Percentiles rank a stretch among this genome's conserved stretches.
phyloP scores from a whole-genome alignment of 2,329 filamentous ascomycete species.

The Elsinoe batatas region DNA sequence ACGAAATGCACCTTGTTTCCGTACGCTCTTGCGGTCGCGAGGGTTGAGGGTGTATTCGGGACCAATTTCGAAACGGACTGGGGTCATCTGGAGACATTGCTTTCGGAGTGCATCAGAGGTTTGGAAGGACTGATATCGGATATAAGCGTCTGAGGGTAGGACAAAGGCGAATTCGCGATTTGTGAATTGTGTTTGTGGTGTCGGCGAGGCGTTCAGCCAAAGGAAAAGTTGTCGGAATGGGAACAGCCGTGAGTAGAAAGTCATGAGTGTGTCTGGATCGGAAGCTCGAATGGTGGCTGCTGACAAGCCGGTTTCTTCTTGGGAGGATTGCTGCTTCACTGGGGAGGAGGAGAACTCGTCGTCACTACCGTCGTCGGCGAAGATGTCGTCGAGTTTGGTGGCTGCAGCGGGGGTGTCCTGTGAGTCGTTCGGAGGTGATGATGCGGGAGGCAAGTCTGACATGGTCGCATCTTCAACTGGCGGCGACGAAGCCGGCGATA shows the following conservation, averaged over 20 bases:
- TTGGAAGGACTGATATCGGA: constrained; percentile 77
- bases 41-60: constrained; percentile 95
- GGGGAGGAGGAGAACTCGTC: constrained; percentile 49
- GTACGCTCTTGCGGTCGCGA: constrained; percentile 78
- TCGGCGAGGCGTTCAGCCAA: constrained; percentile 91
- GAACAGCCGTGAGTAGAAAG: constrained; percentile 92
- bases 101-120: constrained; percentile 70
- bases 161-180: constrained; percentile 96
- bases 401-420: constrained; percentile 18
- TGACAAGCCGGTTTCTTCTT: constrained; percentile 31
- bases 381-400: constrained; percentile 48
- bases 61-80: constrained; percentile 93
- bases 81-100: constrained; percentile 78
- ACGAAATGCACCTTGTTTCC: constrained; percentile 70
- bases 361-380: constrained; percentile 48
- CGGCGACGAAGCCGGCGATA: constrained; percentile 29
- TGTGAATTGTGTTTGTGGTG: constrained; percentile 75
- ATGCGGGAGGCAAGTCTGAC: constrained; percentile 22
- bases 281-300: constrained; percentile 33
- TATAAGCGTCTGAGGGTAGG: constrained; percentile 81
- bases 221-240: constrained; percentile 92
- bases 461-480: constrained; percentile 26
- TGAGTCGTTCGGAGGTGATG: constrained; percentile 14
- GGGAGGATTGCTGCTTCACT: constrained; percentile 32
- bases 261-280: constrained; percentile 77